Evolutionary conservation across 2,329 filamentous ascomycete species (phyloP).

Genomic region (Gnomoniopsis sp.): DNA sequence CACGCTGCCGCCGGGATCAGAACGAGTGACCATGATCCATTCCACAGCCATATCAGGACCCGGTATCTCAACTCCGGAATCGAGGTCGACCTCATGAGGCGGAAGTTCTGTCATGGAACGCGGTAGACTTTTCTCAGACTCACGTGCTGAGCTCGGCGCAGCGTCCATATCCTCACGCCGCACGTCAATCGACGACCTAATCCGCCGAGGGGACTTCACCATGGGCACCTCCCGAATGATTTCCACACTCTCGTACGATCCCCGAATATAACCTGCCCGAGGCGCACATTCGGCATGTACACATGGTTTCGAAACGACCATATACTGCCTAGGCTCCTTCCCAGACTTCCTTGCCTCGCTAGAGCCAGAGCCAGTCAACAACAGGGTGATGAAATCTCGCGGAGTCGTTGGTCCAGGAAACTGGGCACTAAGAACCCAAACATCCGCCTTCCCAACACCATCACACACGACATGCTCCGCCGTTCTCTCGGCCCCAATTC

Average conservation of each 20-base stretch:
- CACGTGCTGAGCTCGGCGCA: conserved; percentile 22
- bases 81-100: conserved; percentile 1
- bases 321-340: conserved; percentile 62
- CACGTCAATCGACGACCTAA: conserved; percentile 43
- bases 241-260: conserved; percentile 88
- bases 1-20: conserved; percentile 83
- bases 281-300: conserved; percentile 69
- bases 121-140: neutral
- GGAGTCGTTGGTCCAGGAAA: conserved; percentile 87
- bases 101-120: conserved; percentile 11
- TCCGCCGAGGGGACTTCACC: conserved; percentile 38
- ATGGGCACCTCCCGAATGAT: conserved; percentile 79
- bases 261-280: conserved; percentile 72
- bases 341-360: conserved; percentile 20
- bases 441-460: conserved; percentile 62
- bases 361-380: conserved; percentile 49
- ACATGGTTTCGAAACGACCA: conserved; percentile 85
- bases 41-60: conserved; percentile 55
- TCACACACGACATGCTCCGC: conserved; percentile 61
- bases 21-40: conserved; percentile 91
- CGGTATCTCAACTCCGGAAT: conserved; percentile 7
- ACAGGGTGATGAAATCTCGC: conserved; percentile 79
- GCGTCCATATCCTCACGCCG: conserved; percentile 31
- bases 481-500: conserved; percentile 76
- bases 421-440: conserved; percentile 82